Conservation (phyloP, 2,329 filamentous ascomycete species). For the Exserohilum turcica region DNA sequence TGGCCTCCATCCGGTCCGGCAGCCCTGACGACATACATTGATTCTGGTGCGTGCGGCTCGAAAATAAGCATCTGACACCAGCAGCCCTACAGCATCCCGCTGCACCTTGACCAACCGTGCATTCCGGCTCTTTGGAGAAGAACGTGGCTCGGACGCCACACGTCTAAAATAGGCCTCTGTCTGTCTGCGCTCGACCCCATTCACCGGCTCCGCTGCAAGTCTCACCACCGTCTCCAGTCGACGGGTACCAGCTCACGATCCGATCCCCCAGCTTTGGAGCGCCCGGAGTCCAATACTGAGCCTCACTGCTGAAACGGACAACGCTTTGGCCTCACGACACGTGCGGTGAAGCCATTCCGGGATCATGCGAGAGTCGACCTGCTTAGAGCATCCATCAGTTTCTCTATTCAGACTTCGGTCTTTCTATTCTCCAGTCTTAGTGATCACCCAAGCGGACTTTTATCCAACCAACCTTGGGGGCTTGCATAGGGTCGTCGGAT, state of each 20-base stretch:
- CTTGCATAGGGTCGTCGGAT: conserved; percentile 5
- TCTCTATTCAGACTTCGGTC: conserved; percentile 25
- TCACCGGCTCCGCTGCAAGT: conserved; percentile 25
- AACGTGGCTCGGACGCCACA: conserved; percentile 31
- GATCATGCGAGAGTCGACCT: conserved; percentile 33
- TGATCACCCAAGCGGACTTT: conserved; percentile 20
- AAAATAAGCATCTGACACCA: conserved; percentile 47
- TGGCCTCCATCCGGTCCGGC: conserved; percentile 8
- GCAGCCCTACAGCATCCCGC: conserved; percentile 33
- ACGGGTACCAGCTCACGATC: conserved; percentile 18
- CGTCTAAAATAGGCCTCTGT: conserved; percentile 36
- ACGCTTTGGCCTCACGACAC: conserved; percentile 29
- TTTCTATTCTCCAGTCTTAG: conserved; percentile 30
- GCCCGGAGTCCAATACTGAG: conserved; percentile 9
- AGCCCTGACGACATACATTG: conserved; percentile 14
- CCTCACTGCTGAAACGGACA: conserved; percentile 14
- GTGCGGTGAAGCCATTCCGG: conserved; percentile 24
- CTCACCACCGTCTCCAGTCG: conserved; percentile 22
- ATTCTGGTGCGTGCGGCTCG: conserved; percentile 40
- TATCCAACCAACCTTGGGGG: conserved; percentile 17
- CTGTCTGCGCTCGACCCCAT: conserved; percentile 21
- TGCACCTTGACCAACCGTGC: conserved; percentile 22
- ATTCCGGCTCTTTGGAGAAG: conserved; percentile 17
- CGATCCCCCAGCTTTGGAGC: conserved; percentile 19
- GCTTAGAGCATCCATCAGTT: conserved; percentile 30